phyloP scores from a whole-genome alignment of 768 basidiomycete genomes.

The Tulasnella sp. region DNA sequence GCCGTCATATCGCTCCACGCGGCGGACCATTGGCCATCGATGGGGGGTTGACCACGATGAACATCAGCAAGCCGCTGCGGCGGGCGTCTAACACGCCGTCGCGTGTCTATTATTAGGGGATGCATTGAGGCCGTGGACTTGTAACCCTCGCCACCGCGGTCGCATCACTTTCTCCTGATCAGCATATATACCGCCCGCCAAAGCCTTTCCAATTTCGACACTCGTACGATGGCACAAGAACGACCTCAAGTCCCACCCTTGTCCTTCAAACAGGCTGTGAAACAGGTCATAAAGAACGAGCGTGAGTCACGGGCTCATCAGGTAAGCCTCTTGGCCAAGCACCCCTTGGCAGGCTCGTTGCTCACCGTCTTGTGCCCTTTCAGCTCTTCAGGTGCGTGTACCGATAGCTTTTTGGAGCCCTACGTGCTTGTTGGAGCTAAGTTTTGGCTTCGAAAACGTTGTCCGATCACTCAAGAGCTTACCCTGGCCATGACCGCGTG shows the following conservation, averaged over 20 bases:
- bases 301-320: constrained; percentile 85
- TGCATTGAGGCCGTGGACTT: background rate
- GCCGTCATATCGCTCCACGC: background rate
- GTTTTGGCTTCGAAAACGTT: constrained; percentile 71
- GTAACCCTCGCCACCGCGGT: background rate
- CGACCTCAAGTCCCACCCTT: constrained; percentile 9
- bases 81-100: background rate
- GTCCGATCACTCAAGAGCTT: constrained; percentile 62
- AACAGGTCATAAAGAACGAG: constrained; percentile 58
- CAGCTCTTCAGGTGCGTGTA: constrained; percentile 14
- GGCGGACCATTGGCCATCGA: background rate
- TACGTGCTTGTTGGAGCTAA: constrained; percentile 34
- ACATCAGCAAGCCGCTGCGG: background rate
- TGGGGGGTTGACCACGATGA: background rate
- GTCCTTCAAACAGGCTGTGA: constrained; percentile 27
- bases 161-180: background rate
- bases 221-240: background rate
- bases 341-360: background rate
- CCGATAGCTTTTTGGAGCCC: background rate
- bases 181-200: background rate
- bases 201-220: background rate
- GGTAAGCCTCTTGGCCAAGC: constrained; percentile 39
- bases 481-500: constrained; percentile 63
- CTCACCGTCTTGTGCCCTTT: background rate
- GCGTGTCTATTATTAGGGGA: background rate